Evolutionary conservation across 73 alveolate genomes (phyloP), one percentile per base, ranked within the genome.

Genomic region (Symbiodinium natans): DNA sequence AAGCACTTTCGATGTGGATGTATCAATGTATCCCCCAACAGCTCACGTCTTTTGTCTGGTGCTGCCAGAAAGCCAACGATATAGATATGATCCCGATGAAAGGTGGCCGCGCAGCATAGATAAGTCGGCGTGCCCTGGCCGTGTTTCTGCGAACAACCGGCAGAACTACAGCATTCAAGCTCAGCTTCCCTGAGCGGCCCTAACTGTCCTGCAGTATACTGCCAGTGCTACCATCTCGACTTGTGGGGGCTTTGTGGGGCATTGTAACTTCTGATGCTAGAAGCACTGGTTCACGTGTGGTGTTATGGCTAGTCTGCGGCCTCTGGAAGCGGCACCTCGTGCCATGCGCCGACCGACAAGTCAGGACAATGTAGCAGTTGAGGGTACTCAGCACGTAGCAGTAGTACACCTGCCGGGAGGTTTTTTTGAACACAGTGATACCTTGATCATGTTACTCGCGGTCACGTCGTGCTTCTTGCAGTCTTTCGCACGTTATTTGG

Each of bases 61-160:
- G 92, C 63, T 29, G 38, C 29, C 46, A 43, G 31, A 40, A 38
- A 40, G 59, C 94, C 94, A 13, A 59, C 85, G 15, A 87, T 59
- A 41, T 54, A 87, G n/a, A 87, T 2, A 33, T 87, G 94, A 41
- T 52, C 94, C 71, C 41, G n/a, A 38, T 56, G 56, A 85, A 87
- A 87, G n/a, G 85, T 68, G 36, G 94, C 94, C 3, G 94, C 83
- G 63, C 94, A 87, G 84, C 74, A 56, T 33, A 87, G 42, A 33
- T 87, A 87, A 34, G 85, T 40, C 34, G 94, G 94, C 41, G 41
- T 52, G 41, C 94, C 94, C 94, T 87, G 94, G 41, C 84, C 41
- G 17, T n/a, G 38, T 15, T 71, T 33, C 29, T 1, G 11, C 82
- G 31, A 68, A 15, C 52, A 31, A 77, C 25, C 31, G 9, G 15